phyloP scores from a whole-genome alignment of 2,329 filamentous ascomycete genomes.

The Kalmusia sp. region DNA sequence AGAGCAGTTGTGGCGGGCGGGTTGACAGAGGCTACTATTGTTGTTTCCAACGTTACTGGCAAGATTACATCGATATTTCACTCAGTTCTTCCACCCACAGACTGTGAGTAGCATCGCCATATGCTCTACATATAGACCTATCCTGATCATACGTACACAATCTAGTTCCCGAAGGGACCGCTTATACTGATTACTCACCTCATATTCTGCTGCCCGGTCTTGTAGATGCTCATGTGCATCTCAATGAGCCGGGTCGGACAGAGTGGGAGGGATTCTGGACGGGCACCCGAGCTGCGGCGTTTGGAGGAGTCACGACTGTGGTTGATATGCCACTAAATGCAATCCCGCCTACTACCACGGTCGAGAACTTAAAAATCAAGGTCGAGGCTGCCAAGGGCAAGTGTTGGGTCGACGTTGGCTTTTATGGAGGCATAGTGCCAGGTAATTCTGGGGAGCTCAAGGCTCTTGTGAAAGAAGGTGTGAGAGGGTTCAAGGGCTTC shows the following conservation, averaged over 20 bases:
- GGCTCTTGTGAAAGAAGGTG: conserved; percentile 81
- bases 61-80: conserved; percentile 82
- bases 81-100: conserved; percentile 73
- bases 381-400: conserved; percentile 81
- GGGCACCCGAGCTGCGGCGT: conserved; percentile 90
- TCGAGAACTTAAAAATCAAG: conserved; percentile 83
- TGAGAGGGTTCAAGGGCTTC: conserved; percentile 97
- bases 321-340: conserved; percentile 98
- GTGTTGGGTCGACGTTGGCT: conserved; percentile 99
- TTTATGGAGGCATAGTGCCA: conserved; percentile 93
- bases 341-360: conserved; percentile 92
- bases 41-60: conserved; percentile 78
- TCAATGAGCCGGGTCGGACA: conserved; percentile 94
- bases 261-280: conserved; percentile 99
- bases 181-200: conserved; percentile 85
- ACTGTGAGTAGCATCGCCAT: conserved; percentile 51
- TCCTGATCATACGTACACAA: neutral
- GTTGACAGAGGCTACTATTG: conserved; percentile 82
- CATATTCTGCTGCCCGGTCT: conserved; percentile 86
- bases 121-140: neutral
- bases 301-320: conserved; percentile 94
- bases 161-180: conserved; percentile 68
- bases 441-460: conserved; percentile 84
- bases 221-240: conserved; percentile 95
- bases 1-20: conserved; percentile 80